Percentiles rank a stretch among this genome's conserved stretches.
Conservation (phyloP, 2,329 filamentous ascomycete species). For the Aspergillus cejpii region DNA sequence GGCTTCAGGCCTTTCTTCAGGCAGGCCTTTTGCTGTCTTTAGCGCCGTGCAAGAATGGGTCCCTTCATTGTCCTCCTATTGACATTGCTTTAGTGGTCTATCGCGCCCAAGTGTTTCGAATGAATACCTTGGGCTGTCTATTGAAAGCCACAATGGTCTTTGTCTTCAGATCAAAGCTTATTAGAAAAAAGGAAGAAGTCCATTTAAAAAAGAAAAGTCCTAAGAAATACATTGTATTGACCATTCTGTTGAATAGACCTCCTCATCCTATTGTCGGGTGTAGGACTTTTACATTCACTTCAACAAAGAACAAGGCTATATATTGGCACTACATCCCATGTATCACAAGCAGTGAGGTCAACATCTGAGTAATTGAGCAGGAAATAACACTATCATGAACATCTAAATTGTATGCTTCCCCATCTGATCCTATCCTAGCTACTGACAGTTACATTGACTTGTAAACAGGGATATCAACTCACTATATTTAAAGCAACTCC, state of each 20-base stretch:
- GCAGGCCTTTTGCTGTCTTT: constrained; percentile 3
- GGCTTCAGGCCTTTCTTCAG: constrained; percentile 7
- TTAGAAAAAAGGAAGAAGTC: background rate
- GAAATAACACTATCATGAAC: background rate
- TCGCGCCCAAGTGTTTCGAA: constrained; percentile 8
- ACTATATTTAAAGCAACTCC: constrained; percentile 5
- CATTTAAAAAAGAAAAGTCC: background rate
- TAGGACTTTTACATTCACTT: background rate
- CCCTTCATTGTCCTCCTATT: constrained; percentile 3
- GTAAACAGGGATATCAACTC: background rate
- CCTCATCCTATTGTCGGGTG: background rate
- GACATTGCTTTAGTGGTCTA: constrained; percentile 2
- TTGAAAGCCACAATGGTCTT: background rate
- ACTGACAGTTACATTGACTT: constrained; percentile 2
- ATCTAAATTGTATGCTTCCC: constrained; percentile 1
- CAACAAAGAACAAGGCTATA: background rate
- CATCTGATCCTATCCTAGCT: background rate
- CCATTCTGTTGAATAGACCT: background rate
- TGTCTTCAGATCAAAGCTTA: background rate
- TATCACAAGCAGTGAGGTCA: too few relatives aligned
- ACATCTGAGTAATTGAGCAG: background rate
- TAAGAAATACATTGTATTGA: background rate
- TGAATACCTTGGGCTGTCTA: background rate
- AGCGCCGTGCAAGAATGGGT: background rate
- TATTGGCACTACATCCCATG: background rate